A percentile compares a stretch with the other conserved stretches of the same genome.
Evolutionary conservation across 345 rosid genomes (phyloP).

Genomic region (Brassica napus): Da-Ae NC_063439.1:21168501-21169000

Average conservation of each 20-base stretch:
- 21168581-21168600: constrained; percentile 83
- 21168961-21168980: constrained; percentile 83
- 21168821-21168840: background rate
- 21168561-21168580: constrained; percentile 76
- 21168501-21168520: constrained; percentile 93
- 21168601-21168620: too few relatives aligned
- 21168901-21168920: constrained; percentile 51
- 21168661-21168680: background rate
- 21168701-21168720: background rate
- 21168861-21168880: background rate
- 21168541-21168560: constrained; percentile 76
- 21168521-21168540: constrained; percentile 64
- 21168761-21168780: constrained; percentile 84
- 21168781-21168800: constrained; percentile 52
- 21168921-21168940: constrained; percentile 81
- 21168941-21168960: constrained; percentile 91
- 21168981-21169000: constrained; percentile 58
- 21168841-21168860: background rate
- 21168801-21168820: background rate
- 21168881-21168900: background rate
- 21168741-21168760: constrained; percentile 66
- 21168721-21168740: constrained; percentile 79
- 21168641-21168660: background rate
- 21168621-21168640: background rate
- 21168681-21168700: background rate